Base-by-base conservation (phyloP, 495 filamentous ascomycete species). In the Penicillium crystallinum region DNA sequence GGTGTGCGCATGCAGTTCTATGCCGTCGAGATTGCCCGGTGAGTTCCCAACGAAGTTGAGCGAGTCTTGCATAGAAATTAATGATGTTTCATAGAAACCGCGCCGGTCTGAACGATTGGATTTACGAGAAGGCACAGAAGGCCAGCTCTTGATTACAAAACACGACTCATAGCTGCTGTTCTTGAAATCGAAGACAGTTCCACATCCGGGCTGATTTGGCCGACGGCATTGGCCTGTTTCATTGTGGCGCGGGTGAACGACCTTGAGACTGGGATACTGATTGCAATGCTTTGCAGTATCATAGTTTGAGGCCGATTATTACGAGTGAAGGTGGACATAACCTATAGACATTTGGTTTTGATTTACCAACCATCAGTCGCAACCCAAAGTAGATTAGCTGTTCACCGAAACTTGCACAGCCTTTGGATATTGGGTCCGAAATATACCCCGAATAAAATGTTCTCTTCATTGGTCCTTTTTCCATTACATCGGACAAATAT, bases 1-100 rank as follows among this genome's bases (percentile, higher is more conserved):
- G 69, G 71, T 53, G 62, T 80, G 58, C 81, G 93, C 48, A 98
- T 98, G 93, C 93, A 99, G 66, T 99, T 99, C 64, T 99, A 99
- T 63, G 93, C 93, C 29, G 71, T 97, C 63, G 93, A 99, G 72
- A 96, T 99, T 63, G 86, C 88, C 10, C 85, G 88, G 88, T 89
- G 63, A 57, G 73, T 57, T 12, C 27, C 5, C 39, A 18, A 22
- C 18, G 43, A 17, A 17, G 29, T 10, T 56, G 12, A 18, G 50
- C 63, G 23, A 67, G 19, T 48, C 49, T 33, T 0, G 21, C 22
- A 38, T 36, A 9, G 12, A 46, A 21, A 23, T 25, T 54, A 5
- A 49, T 17, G 6, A 40, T 46, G 10, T 3, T 0, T 43, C 40
- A 12, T 18, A 85, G 92, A 65, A 99, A 99, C 70, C 81, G 83